A percentile compares a stretch with the other conserved stretches of the same genome.
These are phyloP conservation scores for Nakazawaea ishiwadae DNA, from an alignment of 805 yeast genomes.

Conservation along the genomic window DNA sequence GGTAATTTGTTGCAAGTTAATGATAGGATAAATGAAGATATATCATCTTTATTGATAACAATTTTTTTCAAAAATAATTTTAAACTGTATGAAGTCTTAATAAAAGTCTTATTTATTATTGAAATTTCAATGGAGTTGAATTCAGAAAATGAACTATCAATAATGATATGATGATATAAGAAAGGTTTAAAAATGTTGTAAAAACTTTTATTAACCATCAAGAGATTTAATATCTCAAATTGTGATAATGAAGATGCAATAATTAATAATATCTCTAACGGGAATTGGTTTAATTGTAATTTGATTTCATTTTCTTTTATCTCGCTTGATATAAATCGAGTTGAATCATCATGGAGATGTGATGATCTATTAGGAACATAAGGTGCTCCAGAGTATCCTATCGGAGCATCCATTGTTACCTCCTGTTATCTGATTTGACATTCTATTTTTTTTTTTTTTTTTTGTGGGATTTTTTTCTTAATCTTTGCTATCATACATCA, in stretches of 20 bases:
- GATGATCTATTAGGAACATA: not conserved
- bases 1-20: constrained; percentile 1
- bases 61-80: constrained; percentile 3
- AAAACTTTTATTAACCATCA: not conserved
- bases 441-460: not conserved
- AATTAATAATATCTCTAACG: constrained; percentile 1
- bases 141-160: constrained; percentile 1
- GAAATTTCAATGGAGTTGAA: constrained; percentile 2
- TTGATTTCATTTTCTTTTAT: too few relatives aligned
- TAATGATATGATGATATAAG: not conserved
- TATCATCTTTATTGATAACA: not conserved
- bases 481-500: too few relatives aligned
- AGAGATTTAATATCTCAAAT: constrained; percentile 4
- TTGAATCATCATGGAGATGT: not conserved
- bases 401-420: constrained; percentile 8
- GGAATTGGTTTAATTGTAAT: not conserved
- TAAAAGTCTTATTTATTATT: not conserved
- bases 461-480: too few relatives aligned
- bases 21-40: not conserved
- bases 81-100: constrained; percentile 5
- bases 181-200: not conserved
- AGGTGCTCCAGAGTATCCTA: constrained; percentile 9
- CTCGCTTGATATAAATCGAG: not conserved
- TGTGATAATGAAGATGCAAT: constrained; percentile 6
- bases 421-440: not conserved